Evolutionary conservation across 371 early-diverging fungal species (phyloP).

Genomic region (Mortierella polycephala): DNA sequence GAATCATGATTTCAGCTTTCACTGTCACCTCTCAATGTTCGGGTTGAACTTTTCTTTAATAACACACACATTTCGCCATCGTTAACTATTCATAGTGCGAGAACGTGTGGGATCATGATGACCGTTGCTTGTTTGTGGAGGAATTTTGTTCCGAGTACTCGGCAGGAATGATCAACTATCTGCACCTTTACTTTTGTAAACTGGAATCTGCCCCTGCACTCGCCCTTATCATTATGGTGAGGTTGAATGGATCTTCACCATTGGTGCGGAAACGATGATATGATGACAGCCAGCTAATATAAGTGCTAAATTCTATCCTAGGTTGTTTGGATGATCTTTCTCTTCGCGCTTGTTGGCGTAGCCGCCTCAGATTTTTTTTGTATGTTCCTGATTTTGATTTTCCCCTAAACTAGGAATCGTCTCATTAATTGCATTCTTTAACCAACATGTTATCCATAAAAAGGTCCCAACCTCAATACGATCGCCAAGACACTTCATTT

Average conservation of each 20-base stretch:
- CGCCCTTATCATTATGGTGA: constrained; percentile 60
- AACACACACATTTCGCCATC: background rate
- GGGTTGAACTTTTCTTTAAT: too few species aligned
- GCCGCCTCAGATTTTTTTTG: constrained; percentile 79
- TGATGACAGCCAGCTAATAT: too few species aligned
- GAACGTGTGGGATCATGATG: constrained; percentile 57
- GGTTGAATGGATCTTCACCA: background rate
- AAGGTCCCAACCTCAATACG: constrained; percentile 72
- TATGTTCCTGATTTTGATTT: constrained; percentile 21
- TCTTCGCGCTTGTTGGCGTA: constrained; percentile 72
- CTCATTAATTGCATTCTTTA: background rate
- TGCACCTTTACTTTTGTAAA: constrained; percentile 68
- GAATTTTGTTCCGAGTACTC: constrained; percentile 60
- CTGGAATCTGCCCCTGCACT: constrained; percentile 57
- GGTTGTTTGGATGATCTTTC: constrained; percentile 67
- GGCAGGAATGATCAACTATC: constrained; percentile 68
- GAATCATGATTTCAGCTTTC: background rate
- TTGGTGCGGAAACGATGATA: background rate
- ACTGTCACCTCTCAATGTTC: background rate
- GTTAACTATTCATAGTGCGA: constrained; percentile 56
- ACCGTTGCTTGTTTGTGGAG: constrained; percentile 64
- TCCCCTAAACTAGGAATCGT: too few species aligned
- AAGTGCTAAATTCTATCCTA: constrained; percentile 7
- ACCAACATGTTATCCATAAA: background rate
- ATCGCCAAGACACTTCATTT: constrained; percentile 69